Evolutionary conservation across 2,329 filamentous ascomycete genomes (phyloP), one percentile per base, ranked within the genome.

Genomic region (Sodiomyces alkalinus): DNA sequence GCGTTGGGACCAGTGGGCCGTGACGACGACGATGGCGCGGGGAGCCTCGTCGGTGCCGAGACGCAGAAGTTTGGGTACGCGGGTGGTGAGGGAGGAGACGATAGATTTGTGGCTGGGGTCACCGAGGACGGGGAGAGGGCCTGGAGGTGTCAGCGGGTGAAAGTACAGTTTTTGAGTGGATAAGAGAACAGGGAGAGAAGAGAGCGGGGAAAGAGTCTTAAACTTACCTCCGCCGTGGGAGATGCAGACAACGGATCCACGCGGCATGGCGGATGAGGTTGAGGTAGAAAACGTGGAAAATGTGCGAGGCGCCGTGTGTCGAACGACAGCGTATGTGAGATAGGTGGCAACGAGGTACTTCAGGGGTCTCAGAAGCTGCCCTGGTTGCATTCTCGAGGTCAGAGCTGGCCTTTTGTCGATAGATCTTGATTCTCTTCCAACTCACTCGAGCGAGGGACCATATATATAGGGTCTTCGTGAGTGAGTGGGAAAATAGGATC

Each of bases 71-170:
- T 60, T 49, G 27, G 70, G 69, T 6, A 74, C 60, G 7, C 58
- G 55, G 4, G 55, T 60, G 31, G 56, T 55, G 33, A 74, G 53
- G 1, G 66, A 72, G 27, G 54, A 47, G 19, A 58, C 57, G 37
- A 74, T 63, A 21, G 48, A 42, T 12, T 53, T 52, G 41, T 73
- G 68, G 6, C 36, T 42, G 0, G 66, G 64, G 42, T 74, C 68
- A 33, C 59, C 59, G 5, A 75, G 52, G 12, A 73, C 32, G 4
- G 70, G 70, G 56, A 74, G 55, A 3, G 70, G 70, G 2, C 70
- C 61, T 58, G 23, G 1, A 13, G 6, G 11, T 19, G 20, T 30
- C 27, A 28, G 27, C 18, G 12, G 11, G 7, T 17, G 17, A 2
- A 6, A n/a, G 9, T 16, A 13, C 3, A 19, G 7, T 13, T 12